phyloP scores from a whole-genome alignment of 805 yeast species.

The Sugiyamaella chiloensis region DNA sequence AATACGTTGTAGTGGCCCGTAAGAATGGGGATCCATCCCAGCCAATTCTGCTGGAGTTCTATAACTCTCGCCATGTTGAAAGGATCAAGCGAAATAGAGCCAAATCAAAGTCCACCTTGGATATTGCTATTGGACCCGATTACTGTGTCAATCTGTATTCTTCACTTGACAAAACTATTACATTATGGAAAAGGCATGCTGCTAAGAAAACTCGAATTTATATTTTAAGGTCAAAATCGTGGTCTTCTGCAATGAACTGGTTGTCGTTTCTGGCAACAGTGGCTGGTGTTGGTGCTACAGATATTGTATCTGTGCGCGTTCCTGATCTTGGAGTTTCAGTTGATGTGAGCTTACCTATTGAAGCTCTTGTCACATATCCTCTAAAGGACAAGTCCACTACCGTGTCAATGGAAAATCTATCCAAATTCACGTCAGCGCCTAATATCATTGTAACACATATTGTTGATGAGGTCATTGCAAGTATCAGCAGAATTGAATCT shows the following conservation, averaged over 20 bases:
- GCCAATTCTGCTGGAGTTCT: constrained; percentile 65
- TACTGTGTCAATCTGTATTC: constrained; percentile 56
- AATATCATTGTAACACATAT: constrained; percentile 30
- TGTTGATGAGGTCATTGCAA: constrained; percentile 36
- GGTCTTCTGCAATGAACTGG: constrained; percentile 60
- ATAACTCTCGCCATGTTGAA: constrained; percentile 43
- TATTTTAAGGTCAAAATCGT: constrained; percentile 54
- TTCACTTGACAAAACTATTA: constrained; percentile 65
- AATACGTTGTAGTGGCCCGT: constrained; percentile 68
- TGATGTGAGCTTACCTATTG: constrained; percentile 46
- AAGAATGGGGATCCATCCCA: constrained; percentile 49
- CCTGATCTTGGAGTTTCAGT: constrained; percentile 48
- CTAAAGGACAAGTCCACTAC: constrained; percentile 1
- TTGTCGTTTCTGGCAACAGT: constrained; percentile 51
- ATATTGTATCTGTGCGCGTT: constrained; percentile 38
- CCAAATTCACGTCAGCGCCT: constrained; percentile 13
- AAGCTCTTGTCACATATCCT: constrained; percentile 12
- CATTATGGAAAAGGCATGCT: constrained; percentile 38
- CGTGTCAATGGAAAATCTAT: constrained; percentile 11
- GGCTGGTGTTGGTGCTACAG: constrained; percentile 37
- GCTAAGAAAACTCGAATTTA: constrained; percentile 38
- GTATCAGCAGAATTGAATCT: constrained; percentile 29
- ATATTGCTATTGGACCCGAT: constrained; percentile 24
- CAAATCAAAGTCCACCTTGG: constrained; percentile 25
- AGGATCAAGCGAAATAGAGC: constrained; percentile 18